A percentile compares a stretch with the other conserved stretches of the same genome.
Conservation (phyloP, 495 filamentous ascomycete genomes). For the Aspergillus coremiiformis region DNA sequence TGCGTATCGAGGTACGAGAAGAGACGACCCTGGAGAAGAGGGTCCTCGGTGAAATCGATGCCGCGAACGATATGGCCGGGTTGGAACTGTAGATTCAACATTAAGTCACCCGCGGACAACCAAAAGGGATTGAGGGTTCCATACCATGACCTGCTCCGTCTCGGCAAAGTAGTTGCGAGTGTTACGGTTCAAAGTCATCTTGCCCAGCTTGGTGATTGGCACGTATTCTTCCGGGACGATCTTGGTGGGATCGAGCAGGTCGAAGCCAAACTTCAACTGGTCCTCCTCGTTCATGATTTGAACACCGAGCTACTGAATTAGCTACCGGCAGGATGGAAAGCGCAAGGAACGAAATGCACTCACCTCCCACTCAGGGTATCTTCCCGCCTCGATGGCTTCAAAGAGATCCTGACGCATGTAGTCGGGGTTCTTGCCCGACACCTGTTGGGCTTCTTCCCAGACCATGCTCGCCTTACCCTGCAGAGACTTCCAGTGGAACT, state of each 20-base stretch:
- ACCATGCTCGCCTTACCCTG: conserved; percentile 62
- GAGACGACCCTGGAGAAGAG: conserved; percentile 64
- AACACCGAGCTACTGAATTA: conserved; percentile 45
- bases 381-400: conserved; percentile 57
- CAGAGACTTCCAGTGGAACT: conserved; percentile 64
- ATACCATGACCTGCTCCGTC: conserved; percentile 64
- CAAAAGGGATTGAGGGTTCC: conserved; percentile 2
- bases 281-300: conserved; percentile 68
- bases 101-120: neutral
- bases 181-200: conserved; percentile 63
- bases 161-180: conserved; percentile 73
- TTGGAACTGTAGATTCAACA: conserved; percentile 57
- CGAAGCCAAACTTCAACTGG: conserved; percentile 58
- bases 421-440: conserved; percentile 64
- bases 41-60: conserved; percentile 67
- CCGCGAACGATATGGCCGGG: conserved; percentile 54
- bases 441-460: conserved; percentile 65
- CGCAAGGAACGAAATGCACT: neutral
- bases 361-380: conserved; percentile 64
- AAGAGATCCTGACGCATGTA: conserved; percentile 65
- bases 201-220: conserved; percentile 57
- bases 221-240: conserved; percentile 66
- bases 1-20: conserved; percentile 74
- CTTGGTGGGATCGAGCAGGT: conserved; percentile 70
- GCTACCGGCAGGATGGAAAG: neutral